Percentiles rank a stretch among this genome's conserved stretches.
These are phyloP conservation scores for Coemansia guatemalensis DNA, from an alignment of 192 early-diverging fungal species.

Conservation along the genomic window DNA sequence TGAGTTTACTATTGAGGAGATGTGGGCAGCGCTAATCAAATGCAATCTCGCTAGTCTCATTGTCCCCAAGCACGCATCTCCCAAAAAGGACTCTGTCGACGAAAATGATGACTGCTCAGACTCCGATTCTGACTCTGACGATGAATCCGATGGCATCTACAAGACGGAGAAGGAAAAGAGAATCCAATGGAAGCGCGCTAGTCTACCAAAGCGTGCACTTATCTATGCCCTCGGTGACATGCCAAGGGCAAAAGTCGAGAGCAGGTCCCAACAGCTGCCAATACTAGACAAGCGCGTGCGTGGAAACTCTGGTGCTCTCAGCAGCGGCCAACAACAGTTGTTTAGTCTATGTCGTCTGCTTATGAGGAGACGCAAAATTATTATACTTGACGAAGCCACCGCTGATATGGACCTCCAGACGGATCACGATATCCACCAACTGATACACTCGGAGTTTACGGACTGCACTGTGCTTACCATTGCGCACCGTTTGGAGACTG, in stretches of 20 bases:
- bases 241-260: not conserved
- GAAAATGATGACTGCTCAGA: not conserved
- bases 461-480: slow-evolving; percentile 59
- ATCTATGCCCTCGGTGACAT: not conserved
- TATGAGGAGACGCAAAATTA: slow-evolving; percentile 54
- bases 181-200: not conserved
- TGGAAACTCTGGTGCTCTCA: slow-evolving; percentile 9
- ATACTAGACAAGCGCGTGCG: not conserved
- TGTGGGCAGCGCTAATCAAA: slow-evolving; percentile 62
- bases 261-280: not conserved
- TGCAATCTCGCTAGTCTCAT: slow-evolving; percentile 19
- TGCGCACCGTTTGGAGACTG: slow-evolving; percentile 73
- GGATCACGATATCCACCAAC: slow-evolving; percentile 21
- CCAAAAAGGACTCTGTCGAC: not conserved
- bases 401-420: slow-evolving; percentile 57
- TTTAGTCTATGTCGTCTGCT: slow-evolving; percentile 63
- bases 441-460: slow-evolving; percentile 56
- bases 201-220: not conserved
- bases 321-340: slow-evolving; percentile 61
- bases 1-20: slow-evolving; percentile 63
- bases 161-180: not conserved
- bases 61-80: not conserved
- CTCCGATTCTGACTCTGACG: not conserved
- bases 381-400: slow-evolving; percentile 72
- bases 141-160: not conserved